Evolutionary conservation across 1,284 basidiomycete genomes (phyloP).

Genomic region (Chalciporus sp.): DNA sequence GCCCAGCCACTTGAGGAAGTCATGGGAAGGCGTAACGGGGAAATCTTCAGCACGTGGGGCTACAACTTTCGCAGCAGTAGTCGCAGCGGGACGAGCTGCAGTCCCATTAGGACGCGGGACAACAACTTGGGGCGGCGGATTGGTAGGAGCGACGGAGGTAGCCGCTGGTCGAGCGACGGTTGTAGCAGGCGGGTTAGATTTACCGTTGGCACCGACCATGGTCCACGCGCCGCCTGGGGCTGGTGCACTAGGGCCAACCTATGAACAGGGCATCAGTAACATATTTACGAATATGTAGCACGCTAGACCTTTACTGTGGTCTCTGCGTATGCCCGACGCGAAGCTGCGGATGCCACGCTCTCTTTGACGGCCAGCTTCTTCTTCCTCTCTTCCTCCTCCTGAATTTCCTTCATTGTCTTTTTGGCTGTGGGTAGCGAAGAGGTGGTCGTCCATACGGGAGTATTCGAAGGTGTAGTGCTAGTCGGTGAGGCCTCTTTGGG

Average conservation of each 20-base stretch:
- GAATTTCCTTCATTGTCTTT: slow-evolving; percentile 98
- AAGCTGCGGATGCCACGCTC: slow-evolving; percentile 52
- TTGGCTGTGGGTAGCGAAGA: slow-evolving; percentile 60
- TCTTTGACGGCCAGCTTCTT: slow-evolving; percentile 73
- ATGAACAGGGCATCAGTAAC: slow-evolving; percentile 11
- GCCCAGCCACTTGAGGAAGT: slow-evolving; percentile 92
- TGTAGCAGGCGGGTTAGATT: slow-evolving; percentile 42
- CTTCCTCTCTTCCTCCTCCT: slow-evolving; percentile 92
- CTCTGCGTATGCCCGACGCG: slow-evolving; percentile 80
- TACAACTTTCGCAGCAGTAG: slow-evolving; percentile 42
- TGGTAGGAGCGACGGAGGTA: slow-evolving; percentile 25
- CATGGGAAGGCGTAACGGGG: slow-evolving; percentile 71
- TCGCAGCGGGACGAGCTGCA: slow-evolving; percentile 35
- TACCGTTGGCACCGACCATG: slow-evolving; percentile 82
- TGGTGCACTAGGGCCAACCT: slow-evolving; percentile 29
- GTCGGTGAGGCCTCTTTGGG: slow-evolving; percentile 49
- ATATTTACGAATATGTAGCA: neutral
- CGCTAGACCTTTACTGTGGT: slow-evolving; percentile 67
- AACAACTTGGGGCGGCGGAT: slow-evolving; percentile 27
- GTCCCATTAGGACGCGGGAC: slow-evolving; percentile 41
- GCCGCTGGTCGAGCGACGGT: slow-evolving; percentile 40
- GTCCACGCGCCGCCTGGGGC: slow-evolving; percentile 72
- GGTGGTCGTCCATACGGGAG: slow-evolving; percentile 70
- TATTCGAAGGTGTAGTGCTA: slow-evolving; percentile 34
- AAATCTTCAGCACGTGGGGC: slow-evolving; percentile 58